Conservation (phyloP, 768 basidiomycete species). For the Tephrocybe sp. region DNA sequence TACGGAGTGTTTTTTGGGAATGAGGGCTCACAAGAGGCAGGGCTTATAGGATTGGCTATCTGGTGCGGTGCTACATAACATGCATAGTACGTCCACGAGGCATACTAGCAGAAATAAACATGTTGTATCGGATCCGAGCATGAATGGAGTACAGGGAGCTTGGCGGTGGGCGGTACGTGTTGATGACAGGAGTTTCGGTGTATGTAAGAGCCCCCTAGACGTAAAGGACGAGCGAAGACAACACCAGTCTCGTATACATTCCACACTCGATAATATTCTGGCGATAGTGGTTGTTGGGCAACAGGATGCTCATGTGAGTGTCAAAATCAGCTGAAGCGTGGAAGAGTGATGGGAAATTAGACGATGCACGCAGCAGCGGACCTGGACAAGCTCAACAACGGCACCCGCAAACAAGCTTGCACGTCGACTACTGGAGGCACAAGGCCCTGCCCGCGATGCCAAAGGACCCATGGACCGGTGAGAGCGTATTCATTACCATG, state of each 20-base stretch:
- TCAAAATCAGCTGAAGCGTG: slow-evolving; percentile 14
- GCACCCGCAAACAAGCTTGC: slow-evolving; percentile 10
- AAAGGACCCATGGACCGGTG: slow-evolving; percentile 10
- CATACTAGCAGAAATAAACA: background rate
- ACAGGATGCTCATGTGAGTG: slow-evolving; percentile 10
- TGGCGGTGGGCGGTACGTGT: background rate
- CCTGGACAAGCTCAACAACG: slow-evolving; percentile 14
- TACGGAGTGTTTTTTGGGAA: background rate
- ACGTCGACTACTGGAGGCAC: slow-evolving; percentile 26
- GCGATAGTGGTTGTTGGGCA: background rate
- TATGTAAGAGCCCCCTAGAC: background rate
- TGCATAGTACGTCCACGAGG: too few relatives aligned
- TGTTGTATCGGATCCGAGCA: background rate
- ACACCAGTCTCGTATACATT: too few relatives aligned
- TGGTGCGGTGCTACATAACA: too few relatives aligned
- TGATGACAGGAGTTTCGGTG: background rate
- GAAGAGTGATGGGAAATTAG: slow-evolving; percentile 19
- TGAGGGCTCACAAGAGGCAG: too few relatives aligned
- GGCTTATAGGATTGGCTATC: too few relatives aligned
- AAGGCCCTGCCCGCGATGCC: slow-evolving; percentile 40
- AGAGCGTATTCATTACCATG: slow-evolving; percentile 19
- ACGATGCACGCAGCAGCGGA: slow-evolving; percentile 10
- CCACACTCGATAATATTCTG: background rate
- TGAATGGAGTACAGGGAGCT: background rate
- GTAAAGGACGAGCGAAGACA: background rate